These are phyloP conservation scores for Corchorus olitorius DNA, from an alignment of 345 rosid species.

Conservation along the genomic window DNA sequence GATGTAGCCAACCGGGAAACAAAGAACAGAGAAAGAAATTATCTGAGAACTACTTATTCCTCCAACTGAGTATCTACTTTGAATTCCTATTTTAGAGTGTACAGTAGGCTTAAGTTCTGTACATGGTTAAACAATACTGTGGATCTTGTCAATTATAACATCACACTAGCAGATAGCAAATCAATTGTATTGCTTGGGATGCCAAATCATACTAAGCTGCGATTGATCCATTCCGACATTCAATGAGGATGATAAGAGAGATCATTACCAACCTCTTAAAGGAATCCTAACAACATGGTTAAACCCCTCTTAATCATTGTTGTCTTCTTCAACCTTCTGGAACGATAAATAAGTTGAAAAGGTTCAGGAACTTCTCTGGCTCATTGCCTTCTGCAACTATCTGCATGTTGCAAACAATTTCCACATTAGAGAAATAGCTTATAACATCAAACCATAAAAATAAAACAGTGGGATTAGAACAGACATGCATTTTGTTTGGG, in stretches of 20 bases:
- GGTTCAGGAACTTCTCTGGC: slow-evolving; percentile 40
- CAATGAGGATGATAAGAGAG: background rate
- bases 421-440: slow-evolving; percentile 7
- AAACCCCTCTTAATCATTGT: slow-evolving; percentile 1
- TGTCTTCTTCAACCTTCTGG: slow-evolving; percentile 27
- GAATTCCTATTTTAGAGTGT: slow-evolving; percentile 21
- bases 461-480: background rate
- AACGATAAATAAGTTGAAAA: slow-evolving; percentile 32
- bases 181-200: slow-evolving; percentile 46
- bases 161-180: slow-evolving; percentile 40
- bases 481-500: background rate
- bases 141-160: slow-evolving; percentile 22
- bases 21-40: slow-evolving; percentile 4
- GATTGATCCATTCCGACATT: slow-evolving; percentile 4
- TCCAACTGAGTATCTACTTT: slow-evolving; percentile 33
- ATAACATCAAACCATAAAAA: background rate
- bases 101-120: slow-evolving; percentile 36
- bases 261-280: background rate
- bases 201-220: slow-evolving; percentile 28
- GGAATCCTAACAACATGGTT: slow-evolving; percentile 8
- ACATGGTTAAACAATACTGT: slow-evolving; percentile 24
- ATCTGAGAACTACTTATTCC: slow-evolving; percentile 18
- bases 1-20: background rate
- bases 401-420: slow-evolving; percentile 31
- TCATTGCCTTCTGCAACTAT: slow-evolving; percentile 46